Evolutionary conservation across 139 green algal genomes (phyloP), one percentile per base, ranked within the genome.

Genomic region (Zygnema cylindricum): DNA sequence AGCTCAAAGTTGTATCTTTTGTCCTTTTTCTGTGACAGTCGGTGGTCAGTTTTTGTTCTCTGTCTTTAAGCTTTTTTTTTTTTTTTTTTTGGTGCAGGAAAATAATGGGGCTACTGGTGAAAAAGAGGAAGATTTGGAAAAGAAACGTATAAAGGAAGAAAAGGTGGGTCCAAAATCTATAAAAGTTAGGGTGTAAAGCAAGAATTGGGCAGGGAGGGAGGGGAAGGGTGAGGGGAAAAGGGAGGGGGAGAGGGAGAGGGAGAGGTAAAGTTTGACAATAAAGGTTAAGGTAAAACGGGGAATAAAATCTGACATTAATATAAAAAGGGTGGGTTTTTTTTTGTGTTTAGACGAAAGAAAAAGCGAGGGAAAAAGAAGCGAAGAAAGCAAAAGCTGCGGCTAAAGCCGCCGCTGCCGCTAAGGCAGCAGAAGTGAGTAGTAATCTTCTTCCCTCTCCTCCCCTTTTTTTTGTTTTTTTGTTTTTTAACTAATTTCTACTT

Each of bases 321-420:
- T 35, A 76, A 30, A 82, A 7, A 22, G 32, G 36, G 36, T 82
- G 41, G 0, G 76, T 73, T 22, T 73, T 25, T 30, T 30, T 73
- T 35, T 73, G 30, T 73, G 57, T 30, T 35, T 16, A 88, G 57
- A 32, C 82, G 55, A 88, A 88, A 69, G 57, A 89, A 79, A 43
- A 91, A 84, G 73, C 43, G 25, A 87, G 40, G 0, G 84, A 88
- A 40, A 84, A 92, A 85, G 86, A 91, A 40, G 95, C 95, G 76
- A 95, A 97, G 89, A 93, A 93, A 79, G 92, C 87, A 33, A 95
- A 95, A 43, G 88, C 89, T 1, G 73, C 40, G 36, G 94, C 92
- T 55, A 95, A 95, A 75, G 92, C 82, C 22, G 89, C 49, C 1
- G 86, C 86, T 85, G 89, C 85, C 1, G 82, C 82, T 23, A 55